These are phyloP conservation scores for Ogataea nakhonphanomensis DNA, from an alignment of 805 yeast species.

Conservation along the genomic window DNA sequence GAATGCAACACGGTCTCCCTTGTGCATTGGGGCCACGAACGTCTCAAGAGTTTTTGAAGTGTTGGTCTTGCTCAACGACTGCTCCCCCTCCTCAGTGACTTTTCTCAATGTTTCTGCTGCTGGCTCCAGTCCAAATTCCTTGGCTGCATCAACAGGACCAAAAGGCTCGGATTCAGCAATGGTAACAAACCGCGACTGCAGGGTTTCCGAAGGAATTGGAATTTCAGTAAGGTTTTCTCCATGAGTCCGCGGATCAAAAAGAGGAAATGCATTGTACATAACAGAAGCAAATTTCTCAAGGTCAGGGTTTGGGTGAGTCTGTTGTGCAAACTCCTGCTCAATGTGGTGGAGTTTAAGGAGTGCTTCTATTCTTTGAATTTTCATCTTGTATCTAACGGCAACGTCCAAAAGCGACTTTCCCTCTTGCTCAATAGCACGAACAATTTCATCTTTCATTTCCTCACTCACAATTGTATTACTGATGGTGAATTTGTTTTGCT, in stretches of 20 bases:
- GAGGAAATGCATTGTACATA: slow-evolving; percentile 80
- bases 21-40: slow-evolving; percentile 53
- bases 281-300: slow-evolving; percentile 54
- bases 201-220: slow-evolving; percentile 82
- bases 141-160: slow-evolving; percentile 94
- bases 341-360: slow-evolving; percentile 62
- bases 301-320: slow-evolving; percentile 54
- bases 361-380: slow-evolving; percentile 89
- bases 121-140: slow-evolving; percentile 78
- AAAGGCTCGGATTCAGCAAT: slow-evolving; percentile 94
- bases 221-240: slow-evolving; percentile 89
- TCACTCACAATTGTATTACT: slow-evolving; percentile 62
- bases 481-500: slow-evolving; percentile 63
- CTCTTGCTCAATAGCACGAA: slow-evolving; percentile 45
- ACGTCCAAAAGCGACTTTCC: slow-evolving; percentile 64
- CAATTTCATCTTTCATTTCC: slow-evolving; percentile 57
- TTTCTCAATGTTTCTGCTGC: slow-evolving; percentile 74
- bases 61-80: slow-evolving; percentile 29
- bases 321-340: slow-evolving; percentile 57
- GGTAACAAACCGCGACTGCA: slow-evolving; percentile 77
- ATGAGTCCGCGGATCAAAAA: slow-evolving; percentile 45
- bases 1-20: slow-evolving; percentile 70
- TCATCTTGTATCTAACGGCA: slow-evolving; percentile 74
- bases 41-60: slow-evolving; percentile 32
- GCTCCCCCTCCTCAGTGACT: slow-evolving; percentile 59